A percentile compares a stretch with the other conserved stretches of the same genome.
These are phyloP conservation scores for Tripterygium wilfordii DNA, from an alignment of 177 flowering plant species.

Conservation along the genomic window DNA sequence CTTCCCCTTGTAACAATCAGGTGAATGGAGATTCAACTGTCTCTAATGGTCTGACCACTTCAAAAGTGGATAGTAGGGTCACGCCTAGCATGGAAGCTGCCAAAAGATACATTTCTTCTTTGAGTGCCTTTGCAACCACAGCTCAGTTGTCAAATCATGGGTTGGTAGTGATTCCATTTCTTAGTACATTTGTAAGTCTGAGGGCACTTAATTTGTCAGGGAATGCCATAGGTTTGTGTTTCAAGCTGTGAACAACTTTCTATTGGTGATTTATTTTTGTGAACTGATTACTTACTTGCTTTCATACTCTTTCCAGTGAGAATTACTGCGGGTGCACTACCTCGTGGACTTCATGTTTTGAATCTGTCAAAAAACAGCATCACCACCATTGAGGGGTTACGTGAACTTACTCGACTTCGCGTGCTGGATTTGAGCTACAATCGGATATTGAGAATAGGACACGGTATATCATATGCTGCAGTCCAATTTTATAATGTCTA, in stretches of 20 bases:
- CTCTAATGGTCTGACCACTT: constrained; percentile 20
- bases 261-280: not conserved
- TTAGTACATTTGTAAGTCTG: constrained; percentile 71
- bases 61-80: constrained; percentile 39
- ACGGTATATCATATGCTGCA: constrained; percentile 47
- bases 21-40: constrained; percentile 20
- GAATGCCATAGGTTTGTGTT: constrained; percentile 74
- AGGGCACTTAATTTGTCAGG: constrained; percentile 86
- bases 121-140: constrained; percentile 56
- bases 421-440: constrained; percentile 92
- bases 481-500: no score
- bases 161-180: constrained; percentile 73
- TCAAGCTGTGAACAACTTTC: no score
- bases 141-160: constrained; percentile 91
- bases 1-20: constrained; percentile 20
- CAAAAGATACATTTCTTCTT: constrained; percentile 67
- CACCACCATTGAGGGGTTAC: constrained; percentile 83
- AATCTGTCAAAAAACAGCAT: constrained; percentile 83
- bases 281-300: constrained; percentile 4
- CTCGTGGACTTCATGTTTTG: constrained; percentile 84
- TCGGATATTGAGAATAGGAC: constrained; percentile 75
- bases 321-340: constrained; percentile 90
- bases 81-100: constrained; percentile 71
- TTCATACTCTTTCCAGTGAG: constrained; percentile 42
- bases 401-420: constrained; percentile 87